phyloP scores from a whole-genome alignment of 2,329 filamentous ascomycete species.

The Ceratocystis smalleyi region DNA sequence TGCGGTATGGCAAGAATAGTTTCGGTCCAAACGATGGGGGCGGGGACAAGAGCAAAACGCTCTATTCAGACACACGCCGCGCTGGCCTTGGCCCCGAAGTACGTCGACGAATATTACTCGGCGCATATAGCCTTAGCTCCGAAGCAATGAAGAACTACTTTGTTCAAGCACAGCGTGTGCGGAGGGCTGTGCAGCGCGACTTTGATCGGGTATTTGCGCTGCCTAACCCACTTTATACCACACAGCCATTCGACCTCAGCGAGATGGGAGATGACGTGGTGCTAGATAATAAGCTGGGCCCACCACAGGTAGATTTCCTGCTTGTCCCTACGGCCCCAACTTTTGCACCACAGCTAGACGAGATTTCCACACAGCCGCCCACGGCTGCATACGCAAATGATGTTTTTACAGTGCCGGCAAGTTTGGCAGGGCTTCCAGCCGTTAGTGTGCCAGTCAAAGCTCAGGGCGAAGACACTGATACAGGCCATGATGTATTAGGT shows the following conservation, averaged over 20 bases:
- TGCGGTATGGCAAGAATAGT: constrained; percentile 64
- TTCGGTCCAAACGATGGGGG: constrained; percentile 29
- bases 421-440: constrained; percentile 76
- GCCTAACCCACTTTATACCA: constrained; percentile 49
- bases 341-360: constrained; percentile 47
- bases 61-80: constrained; percentile 64
- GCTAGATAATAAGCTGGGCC: constrained; percentile 41
- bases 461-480: constrained; percentile 12
- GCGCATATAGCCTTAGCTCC: constrained; percentile 78
- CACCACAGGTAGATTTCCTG: constrained; percentile 63
- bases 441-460: constrained; percentile 53
- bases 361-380: constrained; percentile 36
- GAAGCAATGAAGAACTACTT: constrained; percentile 94
- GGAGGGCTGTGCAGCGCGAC: constrained; percentile 67
- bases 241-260: constrained; percentile 40
- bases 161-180: constrained; percentile 76
- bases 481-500: constrained; percentile 30
- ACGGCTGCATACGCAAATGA: constrained; percentile 84
- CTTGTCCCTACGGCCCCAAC: constrained; percentile 77
- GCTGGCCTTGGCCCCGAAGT: constrained; percentile 72
- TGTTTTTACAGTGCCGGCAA: constrained; percentile 89
- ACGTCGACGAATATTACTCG: constrained; percentile 69
- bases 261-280: constrained; percentile 40
- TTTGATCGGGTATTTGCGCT: constrained; percentile 66
- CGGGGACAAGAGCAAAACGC: constrained; percentile 39